phyloP scores from a whole-genome alignment of 2,329 filamentous ascomycete genomes.

The Alternaria brassicicola region DNA sequence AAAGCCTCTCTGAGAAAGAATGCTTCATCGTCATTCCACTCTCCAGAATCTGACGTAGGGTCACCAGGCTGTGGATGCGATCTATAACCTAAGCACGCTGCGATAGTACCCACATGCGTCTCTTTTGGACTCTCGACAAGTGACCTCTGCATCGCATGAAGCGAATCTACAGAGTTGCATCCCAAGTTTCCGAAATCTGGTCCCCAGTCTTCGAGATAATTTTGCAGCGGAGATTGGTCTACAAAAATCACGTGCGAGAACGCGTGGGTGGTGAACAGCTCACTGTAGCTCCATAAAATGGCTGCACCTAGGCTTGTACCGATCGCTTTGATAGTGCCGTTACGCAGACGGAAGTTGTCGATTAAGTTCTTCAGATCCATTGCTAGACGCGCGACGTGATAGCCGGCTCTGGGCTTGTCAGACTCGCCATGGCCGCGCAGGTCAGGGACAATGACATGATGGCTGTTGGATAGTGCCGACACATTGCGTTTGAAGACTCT shows the following conservation, averaged over 20 bases:
- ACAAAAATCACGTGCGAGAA: conserved; percentile 37
- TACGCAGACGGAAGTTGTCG: conserved; percentile 19
- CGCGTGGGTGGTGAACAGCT: conserved; percentile 28
- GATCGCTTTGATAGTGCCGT: conserved; percentile 19
- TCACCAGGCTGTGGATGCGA: conserved; percentile 25
- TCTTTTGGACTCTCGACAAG: conserved; percentile 17
- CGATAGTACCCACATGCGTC: conserved; percentile 31
- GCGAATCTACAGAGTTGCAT: conserved; percentile 23
- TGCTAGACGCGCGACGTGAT: conserved; percentile 36
- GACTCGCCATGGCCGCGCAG: conserved; percentile 37
- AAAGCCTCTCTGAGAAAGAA: conserved; percentile 35
- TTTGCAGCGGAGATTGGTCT: conserved; percentile 38
- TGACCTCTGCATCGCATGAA: conserved; percentile 21
- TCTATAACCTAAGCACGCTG: conserved; percentile 33
- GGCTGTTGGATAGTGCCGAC: conserved; percentile 8
- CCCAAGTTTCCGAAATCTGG: conserved; percentile 28
- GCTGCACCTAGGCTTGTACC: conserved; percentile 31
- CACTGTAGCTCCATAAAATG: conserved; percentile 36
- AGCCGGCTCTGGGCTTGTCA: conserved; percentile 31
- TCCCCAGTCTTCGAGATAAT: conserved; percentile 35
- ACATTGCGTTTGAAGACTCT: conserved; percentile 30
- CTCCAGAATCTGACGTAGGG: conserved; percentile 7
- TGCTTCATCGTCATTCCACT: conserved; percentile 29
- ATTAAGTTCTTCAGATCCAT: conserved; percentile 35
- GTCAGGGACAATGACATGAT: conserved; percentile 26